Percentiles rank a stretch among this genome's conserved stretches.
These are phyloP conservation scores for Paraphaeosphaeria sporulosa DNA, from an alignment of 2,329 filamentous ascomycete species.

Conservation along the genomic window DNA sequence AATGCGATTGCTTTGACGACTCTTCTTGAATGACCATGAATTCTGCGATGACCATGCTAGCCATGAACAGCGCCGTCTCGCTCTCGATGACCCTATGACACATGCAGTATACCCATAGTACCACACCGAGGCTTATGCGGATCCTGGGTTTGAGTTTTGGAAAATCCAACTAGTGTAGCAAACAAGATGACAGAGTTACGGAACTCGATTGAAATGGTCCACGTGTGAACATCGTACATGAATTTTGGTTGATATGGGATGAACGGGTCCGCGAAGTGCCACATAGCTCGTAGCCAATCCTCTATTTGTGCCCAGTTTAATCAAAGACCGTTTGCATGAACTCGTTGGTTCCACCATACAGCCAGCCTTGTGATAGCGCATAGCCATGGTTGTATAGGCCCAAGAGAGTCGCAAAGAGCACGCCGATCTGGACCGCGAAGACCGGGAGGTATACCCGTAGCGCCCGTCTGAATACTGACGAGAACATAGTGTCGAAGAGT, in stretches of 20 bases:
- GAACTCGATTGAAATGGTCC: constrained; percentile 38
- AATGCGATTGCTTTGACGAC: constrained; percentile 4
- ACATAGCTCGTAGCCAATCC: constrained; percentile 26
- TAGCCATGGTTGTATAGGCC: constrained; percentile 27
- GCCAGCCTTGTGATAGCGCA: constrained; percentile 24
- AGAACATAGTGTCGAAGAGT: constrained; percentile 53
- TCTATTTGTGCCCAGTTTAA: constrained; percentile 19
- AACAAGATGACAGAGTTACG: constrained; percentile 35
- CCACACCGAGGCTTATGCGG: constrained; percentile 17
- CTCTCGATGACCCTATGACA: constrained; percentile 19
- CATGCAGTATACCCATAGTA: constrained; percentile 27
- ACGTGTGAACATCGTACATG: constrained; percentile 34
- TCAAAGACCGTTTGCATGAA: constrained; percentile 15
- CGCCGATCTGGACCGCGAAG: constrained; percentile 59
- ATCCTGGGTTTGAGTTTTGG: constrained; percentile 22
- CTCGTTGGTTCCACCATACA: constrained; percentile 27
- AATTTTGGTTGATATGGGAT: constrained; percentile 7
- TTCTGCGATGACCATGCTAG: constrained; percentile 31
- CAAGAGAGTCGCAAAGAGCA: constrained; percentile 22
- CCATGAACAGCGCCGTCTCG: constrained; percentile 33
- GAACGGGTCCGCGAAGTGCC: constrained; percentile 28
- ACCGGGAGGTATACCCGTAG: constrained; percentile 57
- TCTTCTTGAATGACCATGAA: constrained; percentile 26
- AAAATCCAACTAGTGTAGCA: constrained; percentile 24
- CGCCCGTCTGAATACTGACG: constrained; percentile 56